phyloP scores from a whole-genome alignment of 768 basidiomycete genomes.

The Fistulinella prunicolor region DNA sequence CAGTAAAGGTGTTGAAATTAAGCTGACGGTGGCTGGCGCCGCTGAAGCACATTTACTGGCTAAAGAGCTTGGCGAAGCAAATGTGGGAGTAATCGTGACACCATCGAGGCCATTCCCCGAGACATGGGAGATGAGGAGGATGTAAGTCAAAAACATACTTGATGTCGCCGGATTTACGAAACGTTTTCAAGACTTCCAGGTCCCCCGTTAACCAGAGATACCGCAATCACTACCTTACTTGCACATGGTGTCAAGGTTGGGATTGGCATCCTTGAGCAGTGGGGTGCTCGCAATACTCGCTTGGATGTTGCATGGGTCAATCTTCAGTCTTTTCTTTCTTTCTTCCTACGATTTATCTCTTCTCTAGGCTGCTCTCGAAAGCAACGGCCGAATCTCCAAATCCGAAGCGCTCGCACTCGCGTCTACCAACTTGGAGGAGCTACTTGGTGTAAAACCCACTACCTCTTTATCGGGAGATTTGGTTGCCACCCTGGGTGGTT shows the following conservation, averaged over 20 bases:
- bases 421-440: slow-evolving; percentile 51
- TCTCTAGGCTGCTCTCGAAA: slow-evolving; percentile 39
- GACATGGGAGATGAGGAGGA: slow-evolving; percentile 58
- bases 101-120: slow-evolving; percentile 70
- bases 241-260: slow-evolving; percentile 71
- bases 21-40: slow-evolving; percentile 63
- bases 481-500: slow-evolving; percentile 55
- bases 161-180: slow-evolving; percentile 5
- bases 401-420: slow-evolving; percentile 50
- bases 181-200: slow-evolving; percentile 26
- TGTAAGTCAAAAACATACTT: slow-evolving; percentile 16
- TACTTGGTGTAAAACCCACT: slow-evolving; percentile 30
- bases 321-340: slow-evolving; percentile 21
- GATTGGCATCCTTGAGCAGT: slow-evolving; percentile 61
- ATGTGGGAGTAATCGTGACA: slow-evolving; percentile 66
- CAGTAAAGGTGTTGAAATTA: slow-evolving; percentile 41
- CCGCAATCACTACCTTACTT: slow-evolving; percentile 57
- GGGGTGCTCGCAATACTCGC: slow-evolving; percentile 71
- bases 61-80: slow-evolving; percentile 61
- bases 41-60: slow-evolving; percentile 73
- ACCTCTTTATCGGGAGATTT: slow-evolving; percentile 41
- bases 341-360: slow-evolving; percentile 17
- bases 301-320: slow-evolving; percentile 83
- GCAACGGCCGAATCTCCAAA: slow-evolving; percentile 38
- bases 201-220: slow-evolving; percentile 39